These are phyloP conservation scores for Fraxinus velutina DNA, from an alignment of 305 asterid genomes.

Conservation along the genomic window DNA sequence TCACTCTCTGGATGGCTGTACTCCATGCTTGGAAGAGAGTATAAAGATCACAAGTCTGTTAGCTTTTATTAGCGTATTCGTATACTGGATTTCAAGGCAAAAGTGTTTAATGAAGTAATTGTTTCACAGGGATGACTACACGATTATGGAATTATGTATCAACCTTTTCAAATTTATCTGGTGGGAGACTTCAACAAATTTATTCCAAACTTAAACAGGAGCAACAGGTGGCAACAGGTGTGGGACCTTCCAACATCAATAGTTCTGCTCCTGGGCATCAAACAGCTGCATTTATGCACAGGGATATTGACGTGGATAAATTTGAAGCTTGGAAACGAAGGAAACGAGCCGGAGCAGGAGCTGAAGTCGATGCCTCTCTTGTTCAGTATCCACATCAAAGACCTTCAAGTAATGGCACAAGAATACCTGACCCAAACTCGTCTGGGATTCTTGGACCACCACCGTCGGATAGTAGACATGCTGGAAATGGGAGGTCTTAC, in stretches of 20 bases:
- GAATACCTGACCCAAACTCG: constrained; percentile 62
- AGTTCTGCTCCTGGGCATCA: constrained; percentile 55
- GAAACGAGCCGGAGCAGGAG: constrained; percentile 63
- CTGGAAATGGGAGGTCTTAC: constrained; percentile 67
- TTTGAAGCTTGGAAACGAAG: constrained; percentile 97
- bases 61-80: not conserved
- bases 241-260: constrained; percentile 65
- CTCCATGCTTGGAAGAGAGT: not conserved
- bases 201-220: constrained; percentile 83
- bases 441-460: constrained; percentile 93
- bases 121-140: constrained; percentile 72
- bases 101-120: constrained; percentile 8
- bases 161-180: constrained; percentile 81
- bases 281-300: constrained; percentile 42
- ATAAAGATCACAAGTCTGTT: not conserved
- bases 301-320: constrained; percentile 77
- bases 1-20: constrained; percentile 4
- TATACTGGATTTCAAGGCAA: not conserved
- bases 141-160: constrained; percentile 95
- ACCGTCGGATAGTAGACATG: constrained; percentile 65
- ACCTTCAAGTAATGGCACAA: constrained; percentile 48
- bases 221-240: constrained; percentile 56
- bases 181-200: constrained; percentile 86
- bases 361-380: constrained; percentile 53
- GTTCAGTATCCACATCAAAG: constrained; percentile 56